Percentiles rank a stretch among this genome's conserved stretches.
Conservation (phyloP, 1,284 basidiomycete genomes). For the Polyporus tsugae region DNA sequence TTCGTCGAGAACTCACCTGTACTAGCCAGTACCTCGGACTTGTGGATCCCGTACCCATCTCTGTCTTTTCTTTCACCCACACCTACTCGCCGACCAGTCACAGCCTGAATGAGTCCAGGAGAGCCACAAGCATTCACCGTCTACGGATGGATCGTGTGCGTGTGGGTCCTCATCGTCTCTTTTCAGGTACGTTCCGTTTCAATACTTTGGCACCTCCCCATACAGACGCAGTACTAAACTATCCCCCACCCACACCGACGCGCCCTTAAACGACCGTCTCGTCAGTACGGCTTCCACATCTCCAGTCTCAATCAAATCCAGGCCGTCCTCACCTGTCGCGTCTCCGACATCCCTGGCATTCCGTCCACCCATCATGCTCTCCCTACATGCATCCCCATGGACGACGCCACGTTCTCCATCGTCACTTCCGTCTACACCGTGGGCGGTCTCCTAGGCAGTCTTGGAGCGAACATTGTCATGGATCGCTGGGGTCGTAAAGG, state of each 20-base stretch:
- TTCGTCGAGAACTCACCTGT: neutral
- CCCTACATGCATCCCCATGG: slow-evolving; percentile 81
- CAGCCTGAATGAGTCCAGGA: slow-evolving; percentile 29
- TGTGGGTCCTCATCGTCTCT: slow-evolving; percentile 69
- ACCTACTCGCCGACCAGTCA: neutral
- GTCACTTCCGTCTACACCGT: slow-evolving; percentile 88
- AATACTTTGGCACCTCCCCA: slow-evolving; percentile 7
- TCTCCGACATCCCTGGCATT: slow-evolving; percentile 27
- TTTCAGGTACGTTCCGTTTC: slow-evolving; percentile 61
- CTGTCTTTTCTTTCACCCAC: neutral
- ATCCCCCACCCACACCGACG: neutral
- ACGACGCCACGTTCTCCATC: slow-evolving; percentile 76
- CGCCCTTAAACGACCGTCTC: neutral
- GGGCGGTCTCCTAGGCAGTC: slow-evolving; percentile 86
- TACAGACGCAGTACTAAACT: slow-evolving; percentile 1
- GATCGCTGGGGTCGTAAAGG: slow-evolving; percentile 74
- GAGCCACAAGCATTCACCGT: slow-evolving; percentile 53
- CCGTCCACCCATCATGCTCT: slow-evolving; percentile 44
- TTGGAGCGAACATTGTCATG: slow-evolving; percentile 75
- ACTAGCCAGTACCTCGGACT: neutral
- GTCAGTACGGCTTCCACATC: slow-evolving; percentile 82
- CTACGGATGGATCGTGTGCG: slow-evolving; percentile 68
- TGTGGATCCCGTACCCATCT: neutral
- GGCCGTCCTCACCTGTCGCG: slow-evolving; percentile 74
- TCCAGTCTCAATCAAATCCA: slow-evolving; percentile 90